Percentiles rank a stretch among this genome's conserved stretches.
Evolutionary conservation across 768 basidiomycete genomes (phyloP).

Genomic region (Dioszegia aurantiaca): DNA sequence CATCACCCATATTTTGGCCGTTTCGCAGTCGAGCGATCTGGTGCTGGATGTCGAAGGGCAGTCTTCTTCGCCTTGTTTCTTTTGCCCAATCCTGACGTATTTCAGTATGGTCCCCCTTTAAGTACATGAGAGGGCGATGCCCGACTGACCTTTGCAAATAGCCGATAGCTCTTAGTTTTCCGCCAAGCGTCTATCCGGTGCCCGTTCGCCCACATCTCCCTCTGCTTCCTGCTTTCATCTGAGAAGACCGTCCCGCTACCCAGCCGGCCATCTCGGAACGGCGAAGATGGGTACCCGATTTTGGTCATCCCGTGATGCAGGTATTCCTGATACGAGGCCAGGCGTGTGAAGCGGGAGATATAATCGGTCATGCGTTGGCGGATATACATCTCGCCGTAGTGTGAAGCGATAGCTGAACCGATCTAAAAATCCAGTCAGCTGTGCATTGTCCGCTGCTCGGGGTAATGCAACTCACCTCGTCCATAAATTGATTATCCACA

Average conservation of each 20-base stretch:
- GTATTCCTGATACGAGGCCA: slow-evolving; percentile 90
- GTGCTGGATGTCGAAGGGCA: slow-evolving; percentile 79
- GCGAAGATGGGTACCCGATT: slow-evolving; percentile 66
- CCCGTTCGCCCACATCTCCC: slow-evolving; percentile 72
- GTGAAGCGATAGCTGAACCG: slow-evolving; percentile 77
- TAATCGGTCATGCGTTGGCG: slow-evolving; percentile 88
- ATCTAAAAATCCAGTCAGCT: slow-evolving; percentile 60
- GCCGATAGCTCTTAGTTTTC: slow-evolving; percentile 72
- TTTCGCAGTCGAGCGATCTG: slow-evolving; percentile 78
- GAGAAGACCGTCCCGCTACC: slow-evolving; percentile 78
- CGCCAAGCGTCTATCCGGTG: slow-evolving; percentile 92
- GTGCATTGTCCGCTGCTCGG: background rate
- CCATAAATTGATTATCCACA: slow-evolving; percentile 82
- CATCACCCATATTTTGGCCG: slow-evolving; percentile 67
- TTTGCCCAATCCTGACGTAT: slow-evolving; percentile 56
- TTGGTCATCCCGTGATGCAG: slow-evolving; percentile 67
- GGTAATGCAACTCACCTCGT: slow-evolving; percentile 73
- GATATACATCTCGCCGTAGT: slow-evolving; percentile 85
- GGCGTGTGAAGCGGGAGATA: slow-evolving; percentile 75
- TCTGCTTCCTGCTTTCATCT: slow-evolving; percentile 65
- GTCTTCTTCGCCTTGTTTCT: slow-evolving; percentile 31
- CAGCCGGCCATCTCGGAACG: slow-evolving; percentile 58
- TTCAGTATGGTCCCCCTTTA: slow-evolving; percentile 74
- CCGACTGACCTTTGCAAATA: slow-evolving; percentile 66
- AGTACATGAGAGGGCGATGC: no score